These are phyloP conservation scores for Trifolium fragiferum DNA, from an alignment of 306 rosid species.

Conservation along the genomic window DNA sequence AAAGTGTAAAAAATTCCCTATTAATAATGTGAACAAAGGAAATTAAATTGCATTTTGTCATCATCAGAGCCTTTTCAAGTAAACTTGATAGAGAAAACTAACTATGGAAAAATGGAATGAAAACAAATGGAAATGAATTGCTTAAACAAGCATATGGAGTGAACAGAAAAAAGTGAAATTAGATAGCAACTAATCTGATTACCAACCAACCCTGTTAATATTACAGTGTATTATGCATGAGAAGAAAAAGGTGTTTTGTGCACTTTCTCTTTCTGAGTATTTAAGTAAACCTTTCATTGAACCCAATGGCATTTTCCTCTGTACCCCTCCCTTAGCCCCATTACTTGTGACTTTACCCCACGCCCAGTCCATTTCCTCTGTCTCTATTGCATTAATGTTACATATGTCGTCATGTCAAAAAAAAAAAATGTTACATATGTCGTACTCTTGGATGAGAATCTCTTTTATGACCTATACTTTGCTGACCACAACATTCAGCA, in stretches of 20 bases:
- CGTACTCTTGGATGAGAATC: slow-evolving; percentile 60
- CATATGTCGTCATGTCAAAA: no score
- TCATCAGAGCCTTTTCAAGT: neutral
- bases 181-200: slow-evolving; percentile 58
- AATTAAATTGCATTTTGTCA: no score
- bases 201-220: slow-evolving; percentile 46
- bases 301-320: slow-evolving; percentile 55
- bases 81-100: slow-evolving; percentile 5
- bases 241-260: slow-evolving; percentile 47
- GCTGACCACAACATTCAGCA: slow-evolving; percentile 49
- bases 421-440: no score
- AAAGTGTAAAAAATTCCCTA: slow-evolving; percentile 7
- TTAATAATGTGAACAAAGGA: slow-evolving; percentile 1
- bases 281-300: slow-evolving; percentile 49
- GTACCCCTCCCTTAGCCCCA: slow-evolving; percentile 45
- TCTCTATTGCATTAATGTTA: slow-evolving; percentile 41
- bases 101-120: neutral
- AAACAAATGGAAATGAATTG: slow-evolving; percentile 46
- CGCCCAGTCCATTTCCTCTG: slow-evolving; percentile 45
- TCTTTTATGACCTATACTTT: slow-evolving; percentile 49
- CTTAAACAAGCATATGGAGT: slow-evolving; percentile 45
- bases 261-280: slow-evolving; percentile 55
- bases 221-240: slow-evolving; percentile 47
- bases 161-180: slow-evolving; percentile 57
- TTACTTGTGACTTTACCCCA: slow-evolving; percentile 53